phyloP scores from a whole-genome alignment of 805 yeast species.

The Kuraishia borneana region DNA sequence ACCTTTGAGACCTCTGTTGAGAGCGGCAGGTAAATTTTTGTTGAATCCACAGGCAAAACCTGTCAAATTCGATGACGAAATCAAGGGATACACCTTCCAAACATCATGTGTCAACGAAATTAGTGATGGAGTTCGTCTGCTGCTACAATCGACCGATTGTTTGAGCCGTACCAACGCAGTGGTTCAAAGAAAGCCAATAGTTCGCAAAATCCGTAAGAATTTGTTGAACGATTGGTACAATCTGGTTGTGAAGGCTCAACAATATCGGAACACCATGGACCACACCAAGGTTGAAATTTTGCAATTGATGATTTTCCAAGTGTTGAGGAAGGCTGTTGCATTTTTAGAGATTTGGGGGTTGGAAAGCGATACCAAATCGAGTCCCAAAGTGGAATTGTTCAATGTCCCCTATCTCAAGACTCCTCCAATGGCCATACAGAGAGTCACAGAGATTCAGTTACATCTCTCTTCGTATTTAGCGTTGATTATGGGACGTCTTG shows the following conservation, averaged over 20 bases:
- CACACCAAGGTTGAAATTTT: constrained; percentile 48
- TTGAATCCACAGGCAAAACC: constrained; percentile 48
- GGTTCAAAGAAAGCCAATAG: constrained; percentile 49
- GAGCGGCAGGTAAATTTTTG: constrained; percentile 56
- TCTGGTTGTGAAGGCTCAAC: constrained; percentile 65
- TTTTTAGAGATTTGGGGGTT: constrained; percentile 66
- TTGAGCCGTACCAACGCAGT: constrained; percentile 63
- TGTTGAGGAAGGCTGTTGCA: constrained; percentile 48
- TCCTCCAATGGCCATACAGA: constrained; percentile 52
- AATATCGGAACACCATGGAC: constrained; percentile 54
- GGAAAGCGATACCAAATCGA: constrained; percentile 36
- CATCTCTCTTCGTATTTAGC: constrained; percentile 51
- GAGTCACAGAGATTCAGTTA: constrained; percentile 56
- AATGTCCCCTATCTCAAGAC: constrained; percentile 31
- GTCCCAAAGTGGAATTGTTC: constrained; percentile 9
- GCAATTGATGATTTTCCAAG: constrained; percentile 55
- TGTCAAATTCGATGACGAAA: constrained; percentile 20
- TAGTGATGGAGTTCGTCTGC: constrained; percentile 58
- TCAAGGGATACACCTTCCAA: constrained; percentile 39
- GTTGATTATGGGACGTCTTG: constrained; percentile 64
- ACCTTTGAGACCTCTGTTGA: constrained; percentile 46
- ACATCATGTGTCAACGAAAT: constrained; percentile 49
- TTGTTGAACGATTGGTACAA: constrained; percentile 75
- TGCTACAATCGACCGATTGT: constrained; percentile 60
- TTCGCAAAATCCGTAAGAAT: constrained; percentile 55